Percentiles rank a stretch among this genome's conserved stretches.
These are phyloP conservation scores for Kandelia obovata DNA, from an alignment of 345 rosid species.

Conservation along the genomic window DNA sequence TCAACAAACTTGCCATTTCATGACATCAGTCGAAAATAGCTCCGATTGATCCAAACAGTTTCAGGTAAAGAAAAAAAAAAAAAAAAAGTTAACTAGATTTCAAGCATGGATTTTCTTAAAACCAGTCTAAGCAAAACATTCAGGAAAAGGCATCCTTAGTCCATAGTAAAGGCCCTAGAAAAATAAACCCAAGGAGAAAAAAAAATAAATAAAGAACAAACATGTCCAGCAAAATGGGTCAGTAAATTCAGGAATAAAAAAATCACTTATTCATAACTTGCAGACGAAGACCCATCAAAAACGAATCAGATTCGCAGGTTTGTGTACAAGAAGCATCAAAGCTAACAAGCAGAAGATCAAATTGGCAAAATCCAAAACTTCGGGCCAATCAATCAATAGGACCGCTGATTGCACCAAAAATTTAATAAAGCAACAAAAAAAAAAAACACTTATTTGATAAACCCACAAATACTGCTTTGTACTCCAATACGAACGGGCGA, in stretches of 20 bases:
- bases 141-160: too few species aligned
- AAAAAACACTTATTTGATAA: neutral
- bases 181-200: too few species aligned
- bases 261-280: neutral
- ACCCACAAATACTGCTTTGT: neutral
- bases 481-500: neutral
- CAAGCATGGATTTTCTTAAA: too few species aligned
- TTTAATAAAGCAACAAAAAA: neutral
- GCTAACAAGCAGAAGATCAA: neutral
- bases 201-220: neutral
- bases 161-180: too few species aligned
- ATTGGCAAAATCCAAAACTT: slow-evolving; percentile 8
- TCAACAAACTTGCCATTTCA: neutral
- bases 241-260: neutral
- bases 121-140: too few species aligned
- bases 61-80: too few species aligned
- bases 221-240: neutral
- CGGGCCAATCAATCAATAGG: slow-evolving; percentile 1
- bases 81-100: too few species aligned
- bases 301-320: neutral
- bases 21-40: neutral
- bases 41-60: too few species aligned
- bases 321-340: too few species aligned
- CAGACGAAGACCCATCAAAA: neutral
- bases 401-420: neutral